phyloP scores from a whole-genome alignment of 768 basidiomycete genomes.

The Solioccasus polychromus region DNA sequence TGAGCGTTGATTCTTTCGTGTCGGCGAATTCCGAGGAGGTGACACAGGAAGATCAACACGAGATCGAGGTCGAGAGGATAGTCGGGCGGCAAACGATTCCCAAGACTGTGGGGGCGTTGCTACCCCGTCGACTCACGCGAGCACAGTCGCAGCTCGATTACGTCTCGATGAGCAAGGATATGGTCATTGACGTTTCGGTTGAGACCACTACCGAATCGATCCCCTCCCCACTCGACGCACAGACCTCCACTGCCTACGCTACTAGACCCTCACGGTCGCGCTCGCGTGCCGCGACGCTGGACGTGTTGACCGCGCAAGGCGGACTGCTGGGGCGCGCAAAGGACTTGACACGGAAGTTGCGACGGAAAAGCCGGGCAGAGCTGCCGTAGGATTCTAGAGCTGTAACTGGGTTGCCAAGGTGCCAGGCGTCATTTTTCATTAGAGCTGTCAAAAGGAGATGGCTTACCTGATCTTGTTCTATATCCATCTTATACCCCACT shows the following conservation, averaged over 20 bases:
- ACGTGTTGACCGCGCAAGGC: constrained; percentile 23
- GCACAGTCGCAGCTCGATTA: constrained; percentile 40
- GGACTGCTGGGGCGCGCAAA: constrained; percentile 39
- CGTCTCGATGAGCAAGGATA: constrained; percentile 25
- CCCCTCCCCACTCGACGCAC: not conserved
- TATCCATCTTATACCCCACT: constrained; percentile 23
- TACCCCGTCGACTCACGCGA: constrained; percentile 47
- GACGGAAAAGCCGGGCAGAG: constrained; percentile 35
- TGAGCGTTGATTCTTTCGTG: constrained; percentile 43
- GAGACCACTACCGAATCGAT: constrained; percentile 35
- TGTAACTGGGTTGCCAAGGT: constrained; percentile 30
- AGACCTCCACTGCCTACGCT: constrained; percentile 20
- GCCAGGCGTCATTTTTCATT: constrained; percentile 17
- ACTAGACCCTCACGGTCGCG: constrained; percentile 32
- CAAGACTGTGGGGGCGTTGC: constrained; percentile 38
- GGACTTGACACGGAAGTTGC: constrained; percentile 42
- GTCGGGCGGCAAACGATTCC: constrained; percentile 42
- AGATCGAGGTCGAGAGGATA: constrained; percentile 49
- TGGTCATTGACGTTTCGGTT: constrained; percentile 49
- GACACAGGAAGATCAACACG: constrained; percentile 44
- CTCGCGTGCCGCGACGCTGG: constrained; percentile 35
- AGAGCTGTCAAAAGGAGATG: constrained; percentile 7
- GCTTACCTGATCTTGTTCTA: constrained; percentile 23
- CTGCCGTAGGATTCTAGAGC: constrained; percentile 9
- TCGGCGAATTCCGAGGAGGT: constrained; percentile 36